Conservation (phyloP, 208 protist species). For the Leishmania martiniquensis region DNA sequence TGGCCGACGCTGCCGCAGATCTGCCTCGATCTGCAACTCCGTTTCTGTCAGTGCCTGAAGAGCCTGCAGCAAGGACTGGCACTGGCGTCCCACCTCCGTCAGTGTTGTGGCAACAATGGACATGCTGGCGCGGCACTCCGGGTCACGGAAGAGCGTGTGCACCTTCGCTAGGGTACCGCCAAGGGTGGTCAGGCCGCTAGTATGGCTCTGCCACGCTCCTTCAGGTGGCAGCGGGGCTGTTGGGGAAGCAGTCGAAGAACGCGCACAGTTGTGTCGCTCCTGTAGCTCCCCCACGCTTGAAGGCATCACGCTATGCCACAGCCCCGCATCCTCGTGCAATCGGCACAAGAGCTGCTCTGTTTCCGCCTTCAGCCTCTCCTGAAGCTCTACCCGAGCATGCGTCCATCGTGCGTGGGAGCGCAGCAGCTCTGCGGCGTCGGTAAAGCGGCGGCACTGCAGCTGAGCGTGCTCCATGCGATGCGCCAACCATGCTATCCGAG, state of each 20-base stretch:
- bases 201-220: conserved; percentile 21
- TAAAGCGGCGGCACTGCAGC: conserved; percentile 9
- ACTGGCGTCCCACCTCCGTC: conserved; percentile 23
- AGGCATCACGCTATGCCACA: neutral
- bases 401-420: neutral
- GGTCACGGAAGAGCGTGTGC: conserved; percentile 26
- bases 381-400: neutral
- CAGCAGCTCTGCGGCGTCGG: conserved; percentile 5
- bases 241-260: neutral
- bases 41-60: conserved; percentile 13
- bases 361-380: neutral
- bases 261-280: neutral
- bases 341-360: neutral
- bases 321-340: neutral
- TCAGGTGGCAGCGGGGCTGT: too few species aligned
- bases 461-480: conserved; percentile 23
- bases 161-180: conserved; percentile 33
- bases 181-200: conserved; percentile 8
- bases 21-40: conserved; percentile 14
- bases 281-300: neutral
- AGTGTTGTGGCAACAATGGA: conserved; percentile 20
- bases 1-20: conserved; percentile 6
- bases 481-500: conserved; percentile 9
- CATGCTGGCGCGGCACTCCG: conserved; percentile 21
- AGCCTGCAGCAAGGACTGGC: conserved; percentile 10